These are phyloP conservation scores for Xylariomycetidae sp. DNA, from an alignment of 2,329 filamentous ascomycete genomes.

Conservation along the genomic window DNA sequence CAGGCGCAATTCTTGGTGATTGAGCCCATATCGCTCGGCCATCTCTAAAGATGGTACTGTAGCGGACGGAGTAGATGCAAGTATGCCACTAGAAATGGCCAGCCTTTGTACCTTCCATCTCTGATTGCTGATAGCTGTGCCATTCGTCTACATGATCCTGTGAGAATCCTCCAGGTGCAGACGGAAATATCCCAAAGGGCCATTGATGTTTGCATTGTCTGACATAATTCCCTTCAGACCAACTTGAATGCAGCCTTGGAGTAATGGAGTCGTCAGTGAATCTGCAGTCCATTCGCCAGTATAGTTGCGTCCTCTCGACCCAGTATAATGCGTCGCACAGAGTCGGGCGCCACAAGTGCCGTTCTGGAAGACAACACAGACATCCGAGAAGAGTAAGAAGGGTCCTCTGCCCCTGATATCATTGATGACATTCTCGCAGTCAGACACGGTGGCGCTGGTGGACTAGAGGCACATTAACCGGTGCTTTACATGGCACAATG, in stretches of 20 bases:
- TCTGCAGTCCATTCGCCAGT: conserved; percentile 21
- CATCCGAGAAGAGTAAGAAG: conserved; percentile 17
- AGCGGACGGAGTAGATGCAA: too few relatives aligned
- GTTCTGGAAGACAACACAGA: conserved; percentile 22
- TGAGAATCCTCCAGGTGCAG: conserved; percentile 20
- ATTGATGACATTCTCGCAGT: conserved; percentile 20
- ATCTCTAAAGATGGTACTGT: too few relatives aligned
- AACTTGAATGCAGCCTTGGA: conserved; percentile 15
- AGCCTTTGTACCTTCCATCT: too few relatives aligned
- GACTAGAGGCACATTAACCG: too few relatives aligned
- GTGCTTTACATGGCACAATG: too few relatives aligned
- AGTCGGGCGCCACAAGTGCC: conserved; percentile 22
- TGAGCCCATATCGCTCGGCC: too few relatives aligned
- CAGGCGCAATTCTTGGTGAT: too few relatives aligned
- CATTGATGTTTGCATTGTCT: conserved; percentile 22
- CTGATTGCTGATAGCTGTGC: too few relatives aligned
- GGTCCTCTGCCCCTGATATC: conserved; percentile 16
- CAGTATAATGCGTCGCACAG: conserved; percentile 21
- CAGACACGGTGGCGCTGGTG: conserved; percentile 16
- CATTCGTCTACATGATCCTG: too few relatives aligned
- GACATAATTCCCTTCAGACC: conserved; percentile 21
- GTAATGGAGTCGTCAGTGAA: conserved; percentile 18
- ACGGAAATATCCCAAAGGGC: conserved; percentile 22
- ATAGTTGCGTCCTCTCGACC: conserved; percentile 19
- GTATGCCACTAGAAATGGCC: too few relatives aligned